Base-by-base conservation (phyloP, 148 eudicot species). In the Bassia scoparia region DNA sequence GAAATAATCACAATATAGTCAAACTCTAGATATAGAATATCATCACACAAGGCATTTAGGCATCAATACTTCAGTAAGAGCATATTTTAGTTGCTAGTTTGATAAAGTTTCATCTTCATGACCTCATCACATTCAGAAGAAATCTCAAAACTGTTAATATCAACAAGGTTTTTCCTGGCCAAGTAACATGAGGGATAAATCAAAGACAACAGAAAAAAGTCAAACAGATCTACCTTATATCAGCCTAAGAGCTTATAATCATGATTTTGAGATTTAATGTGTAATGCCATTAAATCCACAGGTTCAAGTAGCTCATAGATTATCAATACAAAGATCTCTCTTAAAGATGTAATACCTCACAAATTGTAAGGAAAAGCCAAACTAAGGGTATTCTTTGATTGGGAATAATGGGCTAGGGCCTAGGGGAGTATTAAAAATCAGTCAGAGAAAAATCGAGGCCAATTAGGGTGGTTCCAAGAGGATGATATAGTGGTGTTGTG, bases 1-100 rank as follows among this genome's bases (percentile, higher is more conserved):
- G 68, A 79, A 54, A 74, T 24, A 64, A 64, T 58, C 55, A 16
- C 74, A 0, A 50, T 12, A 26, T 16, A n/a, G n/a, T 60, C 52
- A 75, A 65, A 24, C 62, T 41, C 46, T 29, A 56, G 10, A 65
- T 5, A 23, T n/a, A 16, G n/a, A 64, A 18, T 46, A 27, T 70
- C 52, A 35, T 21, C 59, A 68, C 37, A 60, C 8, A 24, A 59
- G 44, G 26, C 44, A 7, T 21, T 18, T 18, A n/a, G 14, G 24
- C 0, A 13, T 5, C 6, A 34, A 23, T 17, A 31, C 12, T 33
- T 16, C 66, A 6, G 33, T 18, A 1, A 61, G 41, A 29, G 17
- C 2, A 9, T 56, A 30, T 4, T 15, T 5, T 5, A 15, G 46
- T 61, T 61, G 9, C 5, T 31, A 12, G 18, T 33, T 33, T 61